These are phyloP conservation scores for Boletellus emodensis DNA, from an alignment of 768 basidiomycete species.

Conservation along the genomic window DNA sequence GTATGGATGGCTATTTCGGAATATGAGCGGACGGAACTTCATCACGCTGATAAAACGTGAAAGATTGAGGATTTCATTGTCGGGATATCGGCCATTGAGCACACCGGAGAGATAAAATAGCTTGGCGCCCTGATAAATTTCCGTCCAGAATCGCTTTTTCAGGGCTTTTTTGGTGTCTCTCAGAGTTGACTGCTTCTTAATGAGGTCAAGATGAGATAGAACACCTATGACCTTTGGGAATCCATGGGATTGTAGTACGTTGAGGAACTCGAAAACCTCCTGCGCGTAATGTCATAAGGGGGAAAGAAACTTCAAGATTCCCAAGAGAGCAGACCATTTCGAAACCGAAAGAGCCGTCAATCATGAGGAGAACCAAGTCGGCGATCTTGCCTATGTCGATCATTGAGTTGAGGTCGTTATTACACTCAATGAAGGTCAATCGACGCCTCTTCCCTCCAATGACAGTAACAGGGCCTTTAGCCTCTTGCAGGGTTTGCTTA, in stretches of 20 bases:
- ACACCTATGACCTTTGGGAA: conserved; percentile 98
- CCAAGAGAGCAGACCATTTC: conserved; percentile 76
- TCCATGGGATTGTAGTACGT: conserved; percentile 93
- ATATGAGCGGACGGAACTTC: conserved; percentile 97
- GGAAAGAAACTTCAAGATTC: not conserved
- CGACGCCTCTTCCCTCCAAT: conserved; percentile 90
- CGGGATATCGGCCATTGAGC: conserved; percentile 95
- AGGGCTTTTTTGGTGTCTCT: conserved; percentile 89
- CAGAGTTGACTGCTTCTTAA: conserved; percentile 85
- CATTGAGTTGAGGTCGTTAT: conserved; percentile 97
- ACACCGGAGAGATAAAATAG: conserved; percentile 97
- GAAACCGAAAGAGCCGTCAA: conserved; percentile 96
- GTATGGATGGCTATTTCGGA: conserved; percentile 94
- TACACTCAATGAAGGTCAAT: conserved; percentile 96
- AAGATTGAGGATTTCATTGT: conserved; percentile 93
- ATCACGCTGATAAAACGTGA: conserved; percentile 95
- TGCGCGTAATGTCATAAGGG: conserved; percentile 28
- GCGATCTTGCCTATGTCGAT: conserved; percentile 97
- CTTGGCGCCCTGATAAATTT: conserved; percentile 98
- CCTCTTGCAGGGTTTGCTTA: conserved; percentile 87
- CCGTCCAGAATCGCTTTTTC: conserved; percentile 99
- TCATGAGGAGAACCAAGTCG: conserved; percentile 94
- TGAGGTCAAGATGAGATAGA: conserved; percentile 93
- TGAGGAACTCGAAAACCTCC: conserved; percentile 99
- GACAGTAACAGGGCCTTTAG: conserved; percentile 91